phyloP scores from a whole-genome alignment of 2,329 filamentous ascomycete species.

The Cercospora zeina region DNA sequence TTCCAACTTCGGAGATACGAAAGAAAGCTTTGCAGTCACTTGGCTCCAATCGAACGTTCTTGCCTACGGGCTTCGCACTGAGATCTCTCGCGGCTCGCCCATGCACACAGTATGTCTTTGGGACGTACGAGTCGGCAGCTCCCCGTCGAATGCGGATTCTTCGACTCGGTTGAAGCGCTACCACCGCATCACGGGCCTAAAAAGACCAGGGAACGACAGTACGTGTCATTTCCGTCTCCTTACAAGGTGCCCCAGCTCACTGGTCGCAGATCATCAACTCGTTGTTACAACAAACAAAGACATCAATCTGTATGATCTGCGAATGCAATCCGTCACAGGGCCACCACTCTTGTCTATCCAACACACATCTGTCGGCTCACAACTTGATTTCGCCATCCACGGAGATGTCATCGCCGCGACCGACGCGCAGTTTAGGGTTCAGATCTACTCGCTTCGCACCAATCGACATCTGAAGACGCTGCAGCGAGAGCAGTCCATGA shows the following conservation, averaged over 20 bases:
- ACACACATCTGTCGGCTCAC: constrained; percentile 13
- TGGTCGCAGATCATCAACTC: constrained; percentile 19
- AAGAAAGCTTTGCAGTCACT: constrained; percentile 19
- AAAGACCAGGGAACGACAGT: constrained; percentile 10
- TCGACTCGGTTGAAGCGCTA: constrained; percentile 18
- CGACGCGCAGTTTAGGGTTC: constrained; percentile 28
- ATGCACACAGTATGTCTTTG: constrained; percentile 23
- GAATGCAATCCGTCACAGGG: constrained; percentile 10
- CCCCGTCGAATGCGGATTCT: background rate
- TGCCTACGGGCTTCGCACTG: constrained; percentile 16
- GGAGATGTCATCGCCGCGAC: constrained; percentile 29
- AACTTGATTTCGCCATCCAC: constrained; percentile 14
- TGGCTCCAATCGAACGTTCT: constrained; percentile 21
- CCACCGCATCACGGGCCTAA: constrained; percentile 18
- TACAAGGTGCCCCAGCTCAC: background rate
- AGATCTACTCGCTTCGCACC: constrained; percentile 31
- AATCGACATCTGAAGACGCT: constrained; percentile 28
- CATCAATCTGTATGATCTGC: constrained; percentile 28
- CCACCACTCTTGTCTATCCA: constrained; percentile 22
- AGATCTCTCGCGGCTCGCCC: background rate
- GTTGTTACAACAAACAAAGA: constrained; percentile 25
- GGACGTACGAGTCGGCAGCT: constrained; percentile 20
- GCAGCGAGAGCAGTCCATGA: background rate
- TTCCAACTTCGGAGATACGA: constrained; percentile 7
- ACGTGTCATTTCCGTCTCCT: background rate